Evolutionary conservation across 495 filamentous ascomycete genomes (phyloP).

Genomic region (Cenococcum geophilum): DNA sequence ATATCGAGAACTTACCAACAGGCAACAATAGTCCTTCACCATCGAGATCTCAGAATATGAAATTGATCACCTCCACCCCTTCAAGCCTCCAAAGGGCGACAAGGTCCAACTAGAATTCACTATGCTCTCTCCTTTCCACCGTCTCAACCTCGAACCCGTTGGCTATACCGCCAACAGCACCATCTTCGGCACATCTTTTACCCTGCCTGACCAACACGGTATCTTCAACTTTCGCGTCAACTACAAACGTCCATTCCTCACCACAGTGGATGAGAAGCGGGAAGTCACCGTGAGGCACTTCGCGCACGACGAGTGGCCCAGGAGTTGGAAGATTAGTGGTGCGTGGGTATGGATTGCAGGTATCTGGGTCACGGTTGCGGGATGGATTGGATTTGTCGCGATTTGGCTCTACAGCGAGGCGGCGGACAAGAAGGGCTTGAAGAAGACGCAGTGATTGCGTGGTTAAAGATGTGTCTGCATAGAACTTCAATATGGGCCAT

Average conservation of each 20-base stretch:
- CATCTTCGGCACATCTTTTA: slow-evolving; percentile 69
- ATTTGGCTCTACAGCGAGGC: slow-evolving; percentile 88
- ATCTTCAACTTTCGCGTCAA: slow-evolving; percentile 96
- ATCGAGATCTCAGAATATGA: slow-evolving; percentile 83
- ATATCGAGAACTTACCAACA: slow-evolving; percentile 29
- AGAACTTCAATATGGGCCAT: neutral
- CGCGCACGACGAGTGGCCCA: slow-evolving; percentile 92
- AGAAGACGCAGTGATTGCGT: slow-evolving; percentile 61
- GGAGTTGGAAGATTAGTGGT: slow-evolving; percentile 80
- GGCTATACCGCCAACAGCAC: slow-evolving; percentile 57
- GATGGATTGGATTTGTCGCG: slow-evolving; percentile 78
- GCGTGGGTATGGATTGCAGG: slow-evolving; percentile 96
- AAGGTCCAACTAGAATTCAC: slow-evolving; percentile 88
- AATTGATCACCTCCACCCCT: slow-evolving; percentile 64
- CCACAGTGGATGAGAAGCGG: slow-evolving; percentile 85
- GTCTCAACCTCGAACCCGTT: slow-evolving; percentile 62
- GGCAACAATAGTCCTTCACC: slow-evolving; percentile 60
- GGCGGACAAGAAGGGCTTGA: slow-evolving; percentile 40
- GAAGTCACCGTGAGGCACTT: slow-evolving; percentile 92
- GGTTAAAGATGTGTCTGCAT: neutral
- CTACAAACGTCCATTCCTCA: slow-evolving; percentile 91
- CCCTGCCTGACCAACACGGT: slow-evolving; percentile 88
- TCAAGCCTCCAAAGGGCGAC: slow-evolving; percentile 61
- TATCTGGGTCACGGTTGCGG: slow-evolving; percentile 72
- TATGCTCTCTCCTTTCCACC: slow-evolving; percentile 98